Conservation (phyloP, 1,139 yeast genomes). For the Sugiyamaella novakii region DNA sequence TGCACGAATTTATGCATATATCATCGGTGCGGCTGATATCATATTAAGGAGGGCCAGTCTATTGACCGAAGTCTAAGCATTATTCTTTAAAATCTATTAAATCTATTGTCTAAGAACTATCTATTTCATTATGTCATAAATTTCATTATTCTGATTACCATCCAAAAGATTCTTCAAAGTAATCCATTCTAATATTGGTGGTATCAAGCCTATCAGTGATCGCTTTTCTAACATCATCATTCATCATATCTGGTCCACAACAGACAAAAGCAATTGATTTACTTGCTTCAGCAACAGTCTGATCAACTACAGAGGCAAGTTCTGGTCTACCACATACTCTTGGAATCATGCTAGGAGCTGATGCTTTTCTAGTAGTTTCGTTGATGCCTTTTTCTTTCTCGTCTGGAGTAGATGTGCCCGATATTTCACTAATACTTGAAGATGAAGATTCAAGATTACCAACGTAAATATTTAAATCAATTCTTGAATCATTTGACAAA, state of each 20-base stretch:
- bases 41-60: no score
- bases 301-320: constrained; percentile 41
- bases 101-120: no score
- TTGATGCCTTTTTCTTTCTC: constrained; percentile 13
- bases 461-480: constrained; percentile 24
- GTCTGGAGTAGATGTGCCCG: background rate
- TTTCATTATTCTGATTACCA: constrained; percentile 35
- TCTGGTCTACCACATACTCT: constrained; percentile 44
- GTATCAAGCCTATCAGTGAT: constrained; percentile 36
- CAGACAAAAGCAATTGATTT: constrained; percentile 44
- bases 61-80: no score
- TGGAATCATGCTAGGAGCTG: constrained; percentile 4
- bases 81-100: no score
- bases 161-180: constrained; percentile 48
- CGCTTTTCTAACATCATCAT: constrained; percentile 44
- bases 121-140: constrained; percentile 10
- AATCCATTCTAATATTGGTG: constrained; percentile 43
- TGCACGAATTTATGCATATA: background rate
- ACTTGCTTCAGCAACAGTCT: constrained; percentile 42
- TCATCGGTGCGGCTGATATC: constrained; percentile 1
- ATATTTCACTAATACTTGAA: constrained; percentile 12
- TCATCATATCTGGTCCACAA: constrained; percentile 50
- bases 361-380: constrained; percentile 1
- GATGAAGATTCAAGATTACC: constrained; percentile 15
- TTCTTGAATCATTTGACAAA: constrained; percentile 20